Evolutionary conservation across 805 yeast genomes (phyloP).

Genomic region (Candida alai): DNA sequence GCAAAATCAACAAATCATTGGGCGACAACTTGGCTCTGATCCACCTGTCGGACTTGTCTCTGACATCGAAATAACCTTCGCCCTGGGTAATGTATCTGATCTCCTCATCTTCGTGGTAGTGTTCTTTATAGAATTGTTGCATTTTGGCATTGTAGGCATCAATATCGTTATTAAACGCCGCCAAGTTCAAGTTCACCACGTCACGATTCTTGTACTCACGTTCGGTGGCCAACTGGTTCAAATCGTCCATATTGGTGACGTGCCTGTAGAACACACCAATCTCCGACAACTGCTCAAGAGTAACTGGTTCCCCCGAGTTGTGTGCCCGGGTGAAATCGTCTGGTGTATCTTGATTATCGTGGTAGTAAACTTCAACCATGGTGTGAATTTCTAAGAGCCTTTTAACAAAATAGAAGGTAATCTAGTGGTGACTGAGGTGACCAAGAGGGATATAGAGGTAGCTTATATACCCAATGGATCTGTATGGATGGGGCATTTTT

Average conservation of each 20-base stretch:
- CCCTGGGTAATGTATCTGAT: conserved; percentile 88
- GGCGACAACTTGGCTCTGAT: conserved; percentile 61
- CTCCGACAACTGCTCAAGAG: conserved; percentile 44
- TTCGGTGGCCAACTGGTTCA: conserved; percentile 62
- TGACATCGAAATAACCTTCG: conserved; percentile 86
- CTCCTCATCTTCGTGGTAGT: conserved; percentile 95
- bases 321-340: conserved; percentile 67
- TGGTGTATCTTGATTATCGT: conserved; percentile 54
- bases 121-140: conserved; percentile 72
- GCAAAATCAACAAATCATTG: conserved; percentile 70
- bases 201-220: conserved; percentile 82
- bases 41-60: conserved; percentile 66
- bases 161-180: conserved; percentile 55
- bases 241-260: conserved; percentile 47
- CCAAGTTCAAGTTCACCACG: conserved; percentile 55
- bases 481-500: too few species aligned
- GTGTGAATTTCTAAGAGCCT: too few species aligned
- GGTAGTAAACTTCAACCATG: conserved; percentile 48
- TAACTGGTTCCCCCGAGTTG: conserved; percentile 60
- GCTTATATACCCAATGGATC: too few species aligned
- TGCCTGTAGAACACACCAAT: conserved; percentile 69
- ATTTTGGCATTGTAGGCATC: conserved; percentile 60
- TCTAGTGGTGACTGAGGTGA: too few species aligned
- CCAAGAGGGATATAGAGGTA: too few species aligned
- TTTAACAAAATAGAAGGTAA: too few species aligned